Evolutionary conservation across 1,284 basidiomycete species (phyloP).

Genomic region (Ceratobasidium sp.): DNA sequence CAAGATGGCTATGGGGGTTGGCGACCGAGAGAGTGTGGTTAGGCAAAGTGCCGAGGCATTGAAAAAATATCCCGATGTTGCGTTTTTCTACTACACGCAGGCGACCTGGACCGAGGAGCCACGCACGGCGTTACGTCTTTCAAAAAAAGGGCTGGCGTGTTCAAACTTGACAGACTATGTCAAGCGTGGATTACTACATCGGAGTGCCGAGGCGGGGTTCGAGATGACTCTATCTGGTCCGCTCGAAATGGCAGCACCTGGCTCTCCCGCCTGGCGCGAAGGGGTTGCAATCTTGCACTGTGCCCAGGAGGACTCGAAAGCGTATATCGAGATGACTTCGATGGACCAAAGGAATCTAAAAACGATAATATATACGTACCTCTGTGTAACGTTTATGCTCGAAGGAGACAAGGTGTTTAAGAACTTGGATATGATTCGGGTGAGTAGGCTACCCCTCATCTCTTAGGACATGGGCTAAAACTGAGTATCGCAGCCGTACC

Average conservation of each 20-base stretch:
- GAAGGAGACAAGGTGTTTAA: constrained; percentile 30
- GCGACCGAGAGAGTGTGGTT: constrained; percentile 7
- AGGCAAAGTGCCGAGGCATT: neutral
- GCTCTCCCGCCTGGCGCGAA: constrained; percentile 37
- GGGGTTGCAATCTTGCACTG: constrained; percentile 33
- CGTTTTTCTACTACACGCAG: constrained; percentile 34
- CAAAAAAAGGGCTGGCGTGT: constrained; percentile 36
- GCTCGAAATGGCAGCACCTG: constrained; percentile 14
- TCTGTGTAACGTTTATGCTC: constrained; percentile 16
- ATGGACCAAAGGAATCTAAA: constrained; percentile 41
- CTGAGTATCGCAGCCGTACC: constrained; percentile 9
- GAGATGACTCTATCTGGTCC: constrained; percentile 31
- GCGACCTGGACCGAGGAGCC: constrained; percentile 38
- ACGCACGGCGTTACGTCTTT: constrained; percentile 11
- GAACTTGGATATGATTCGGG: constrained; percentile 27
- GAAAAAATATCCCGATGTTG: constrained; percentile 22
- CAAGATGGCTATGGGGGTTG: constrained; percentile 23
- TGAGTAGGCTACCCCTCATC: neutral
- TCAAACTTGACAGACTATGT: constrained; percentile 38
- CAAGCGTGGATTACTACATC: constrained; percentile 31
- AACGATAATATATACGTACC: constrained; percentile 37
- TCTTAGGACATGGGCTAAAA: neutral
- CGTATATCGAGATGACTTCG: constrained; percentile 41
- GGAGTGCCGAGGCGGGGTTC: constrained; percentile 25
- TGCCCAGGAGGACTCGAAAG: constrained; percentile 34